phyloP scores from a whole-genome alignment of 228 moss, liverwort and hornwort species.

The Sphagnum fallax region DNA sequence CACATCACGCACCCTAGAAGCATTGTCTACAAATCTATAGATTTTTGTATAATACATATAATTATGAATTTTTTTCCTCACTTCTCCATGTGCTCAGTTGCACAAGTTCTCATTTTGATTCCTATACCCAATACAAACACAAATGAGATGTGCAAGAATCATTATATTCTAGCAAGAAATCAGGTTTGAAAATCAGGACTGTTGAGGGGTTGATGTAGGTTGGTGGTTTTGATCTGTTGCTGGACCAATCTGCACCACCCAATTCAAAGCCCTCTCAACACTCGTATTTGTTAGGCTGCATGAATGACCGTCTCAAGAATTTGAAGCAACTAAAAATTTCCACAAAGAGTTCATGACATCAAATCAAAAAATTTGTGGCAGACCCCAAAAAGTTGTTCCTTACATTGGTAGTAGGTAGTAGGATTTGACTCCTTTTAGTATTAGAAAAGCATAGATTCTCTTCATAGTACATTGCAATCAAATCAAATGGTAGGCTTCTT shows the following conservation, averaged over 20 bases:
- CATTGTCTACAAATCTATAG: background rate
- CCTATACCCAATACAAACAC: background rate
- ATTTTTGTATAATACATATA: background rate
- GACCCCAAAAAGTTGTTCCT: too few species aligned
- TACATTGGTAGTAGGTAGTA: too few species aligned
- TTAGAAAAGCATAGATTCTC: too few species aligned
- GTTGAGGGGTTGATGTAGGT: conserved; percentile 26
- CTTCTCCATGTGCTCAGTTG: background rate
- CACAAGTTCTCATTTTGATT: background rate
- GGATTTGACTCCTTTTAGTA: too few species aligned
- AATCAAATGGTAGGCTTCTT: too few species aligned
- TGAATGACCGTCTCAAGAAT: conserved; percentile 73
- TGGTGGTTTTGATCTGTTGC: conserved; percentile 80
- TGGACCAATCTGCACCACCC: conserved; percentile 59
- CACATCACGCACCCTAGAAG: background rate
- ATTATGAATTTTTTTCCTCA: background rate
- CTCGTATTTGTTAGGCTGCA: conserved; percentile 70
- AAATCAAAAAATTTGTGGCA: too few species aligned
- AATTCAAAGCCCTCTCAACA: conserved; percentile 34
- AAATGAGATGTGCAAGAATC: background rate
- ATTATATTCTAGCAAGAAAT: too few species aligned
- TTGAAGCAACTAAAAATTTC: conserved; percentile 57
- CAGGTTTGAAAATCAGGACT: background rate
- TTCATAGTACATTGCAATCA: too few species aligned
- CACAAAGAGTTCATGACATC: conserved; percentile 5